Evolutionary conservation across 2,329 filamentous ascomycete species (phyloP), one percentile per base, ranked within the genome.

Genomic region (Diaporthe destruens): DNA sequence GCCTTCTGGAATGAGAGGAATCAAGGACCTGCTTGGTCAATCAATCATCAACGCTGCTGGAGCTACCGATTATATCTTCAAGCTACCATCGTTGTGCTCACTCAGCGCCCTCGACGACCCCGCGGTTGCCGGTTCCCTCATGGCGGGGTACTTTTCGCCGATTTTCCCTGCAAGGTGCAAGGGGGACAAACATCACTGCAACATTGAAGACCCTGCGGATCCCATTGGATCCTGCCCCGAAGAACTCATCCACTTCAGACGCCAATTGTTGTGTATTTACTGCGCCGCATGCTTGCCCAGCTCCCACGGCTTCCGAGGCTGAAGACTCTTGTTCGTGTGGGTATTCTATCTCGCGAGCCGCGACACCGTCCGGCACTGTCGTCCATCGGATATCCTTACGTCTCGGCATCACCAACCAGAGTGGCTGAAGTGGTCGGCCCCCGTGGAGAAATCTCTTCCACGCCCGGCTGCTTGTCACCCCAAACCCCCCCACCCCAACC

Each of bases 381-480:
- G 59, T 51, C 29, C 44, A 49, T 65, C 59, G 20, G 42, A 47
- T 23, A 2, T 51, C 20, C 34, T 23, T 9, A 36, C 59, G 42
- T 65, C 44, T 65, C 59, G 44, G 59, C 59, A 51, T 65, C 29
- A 16, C 44, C 42, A 65, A 29, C 44, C 59, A 65, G 25, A 32
- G 42, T 7, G 11, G 42, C 36, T 39, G 36, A 39, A 39, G 36
- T 39, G 12, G 12, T 34, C 59, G 36, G 11, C n/a, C 44, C 59
- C 59, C 59, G 59, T 65, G 59, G 59, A 65, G 59, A 65, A 65
- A 65, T 65, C 51, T 65, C 59, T 65, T 65, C 59, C 18, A 65
- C 25, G 59, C 42, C 59, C 59, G 59, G 59, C 42, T 36, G 32
- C 59, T 65, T 65, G 59, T 65, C 59, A 65, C 59, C 59, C 59